Evolutionary conservation across 768 basidiomycete species (phyloP), one percentile per base, ranked within the genome.

Genomic region (Chalciporus pseudorubinellus): DNA sequence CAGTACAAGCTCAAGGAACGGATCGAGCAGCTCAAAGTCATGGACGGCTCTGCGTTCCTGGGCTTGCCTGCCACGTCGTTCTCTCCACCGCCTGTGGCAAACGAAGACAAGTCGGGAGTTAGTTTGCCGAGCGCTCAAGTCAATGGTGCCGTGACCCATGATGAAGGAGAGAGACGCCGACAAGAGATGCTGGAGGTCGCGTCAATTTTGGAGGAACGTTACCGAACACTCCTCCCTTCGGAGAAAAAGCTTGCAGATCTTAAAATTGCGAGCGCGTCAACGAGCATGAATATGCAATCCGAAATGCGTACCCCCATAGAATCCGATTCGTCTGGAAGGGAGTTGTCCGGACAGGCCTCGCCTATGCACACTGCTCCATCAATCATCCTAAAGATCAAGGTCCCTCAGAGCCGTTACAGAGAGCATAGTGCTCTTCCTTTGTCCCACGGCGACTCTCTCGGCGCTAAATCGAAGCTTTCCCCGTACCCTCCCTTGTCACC

Each of bases 1-100:
- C 90, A 92, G 59, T 92, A 93, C 72, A 92, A 92, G 65, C 82
- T 95, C 62, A 87, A 88, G 67, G 87, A 92, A 62, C 83, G 92
- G 31, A 87, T 94, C 53, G 91, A 94, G 46, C 87, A 93, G 62
- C 76, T 94, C 50, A 79, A 77, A 49, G 76, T 74, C 22, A 87
- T 94, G 83, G 88, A 91, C 52, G 69, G 77, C 43, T 69, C 78
- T 48, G 83, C 85, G 3, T 92, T 91, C 67, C 78, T 89, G 26
- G 62, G 74, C 22, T 71, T 87, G 40, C 79, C 85, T 36, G 77
- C 82, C 6, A 70, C 79, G 16, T 75, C 75, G 31, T 89, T 89
- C 64, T 72, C 81, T n/a, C 48, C 48, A 36, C 70, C 63, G 3
- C 40, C 63, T 34, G 61, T n/a, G 43, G 56, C 42, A 29, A 55